Evolutionary conservation across 192 early-diverging fungal genomes (phyloP), one percentile per base, ranked within the genome.

Genomic region (Backusella mclennaniae): DNA sequence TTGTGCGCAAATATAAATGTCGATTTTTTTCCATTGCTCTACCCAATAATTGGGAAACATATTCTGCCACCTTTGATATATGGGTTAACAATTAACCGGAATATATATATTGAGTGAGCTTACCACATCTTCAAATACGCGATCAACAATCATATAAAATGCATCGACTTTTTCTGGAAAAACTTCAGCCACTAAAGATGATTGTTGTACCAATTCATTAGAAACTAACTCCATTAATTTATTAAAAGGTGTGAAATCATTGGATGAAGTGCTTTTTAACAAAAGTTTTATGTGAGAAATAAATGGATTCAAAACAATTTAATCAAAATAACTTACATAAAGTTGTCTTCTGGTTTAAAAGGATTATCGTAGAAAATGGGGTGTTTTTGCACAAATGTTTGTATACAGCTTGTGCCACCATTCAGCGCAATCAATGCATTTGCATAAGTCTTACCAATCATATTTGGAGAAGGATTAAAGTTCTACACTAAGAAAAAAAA

Each of bases 311-410:
- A 49, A 49, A 7, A 44, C 19, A 6, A 21, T 49, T 21, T 49
- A n/a, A 49, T 7, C 5, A 49, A n/a, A 49, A n/a, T 23, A 31
- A 56, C 77, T 63, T 83, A 89, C 86, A 78, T 80, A 41, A 90
- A 84, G 56, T 90, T 90, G 66, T 86, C 89, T 36, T 84, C 71
- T 21, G 88, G 78, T 56, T 85, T 76, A 53, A 82, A 86, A 21
- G 92, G 91, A 71, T 90, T 87, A 80, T 96, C 95, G 77, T 91
- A 96, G 73, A 96, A 95, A 31, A 96, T 90, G 49, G 91, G 92
- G 76, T 94, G 92, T 73, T 96, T 96, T 31, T 94, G 92, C 53
- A 95, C 90, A 79, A 93, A 96, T 4, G 92, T 86, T 71, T 93
- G 89, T 44, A 94, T 89, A 74, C 89, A 90, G 12, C 87, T 81